Base-by-base conservation (phyloP, 2,329 filamentous ascomycete species). In the Pseudomassariella vexata region DNA sequence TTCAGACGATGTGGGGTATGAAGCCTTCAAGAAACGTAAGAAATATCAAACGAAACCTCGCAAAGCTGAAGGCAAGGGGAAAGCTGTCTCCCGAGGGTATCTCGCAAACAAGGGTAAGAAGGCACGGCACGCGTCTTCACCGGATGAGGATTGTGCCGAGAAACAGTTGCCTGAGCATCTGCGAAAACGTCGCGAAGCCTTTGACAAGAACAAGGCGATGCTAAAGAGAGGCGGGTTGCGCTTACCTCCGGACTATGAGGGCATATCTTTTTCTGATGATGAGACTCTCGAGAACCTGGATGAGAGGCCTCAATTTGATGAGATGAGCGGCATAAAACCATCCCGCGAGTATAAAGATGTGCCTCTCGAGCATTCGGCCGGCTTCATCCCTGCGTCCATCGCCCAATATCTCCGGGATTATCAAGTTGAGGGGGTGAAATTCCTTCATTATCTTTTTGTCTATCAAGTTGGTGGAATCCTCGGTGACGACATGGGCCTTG, bases 401-500 rank as follows among this genome's bases (percentile, higher is more conserved):
- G 89, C 90, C 0, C 89, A 92, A 52, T 95, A 92, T 62, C 66
- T 98, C 29, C 79, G 92, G 38, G 85, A 89, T 41, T 98, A 98
- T 49, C 92, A 98, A 55, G 69, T 96, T 2, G 74, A 84, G 18
- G 92, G 92, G 5, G 85, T 83, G 10, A 71, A 75, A 19, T 96
- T 95, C 48, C 67, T 98, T 6, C 89, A 96, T 53, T 76, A 85
- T 38, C 73, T 85, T 15, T 96, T 96, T 52, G 82, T 95, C 4
- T 90, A 86, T 44, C 92, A 98, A 50, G 82, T 82, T 46, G 92
- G 92, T 1, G 87, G 85, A 2, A 85, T 98, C 15, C 69, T 98
- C 0, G 89, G 90, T 3, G 92, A 98, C 52, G 92, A 98, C 50
- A 98, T 98, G 92, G 92, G 92, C 14, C 60, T 98, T 19, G 92